These are phyloP conservation scores for Trichoderma simmonsii DNA, from an alignment of 2,329 filamentous ascomycete genomes.

Conservation along the genomic window DNA sequence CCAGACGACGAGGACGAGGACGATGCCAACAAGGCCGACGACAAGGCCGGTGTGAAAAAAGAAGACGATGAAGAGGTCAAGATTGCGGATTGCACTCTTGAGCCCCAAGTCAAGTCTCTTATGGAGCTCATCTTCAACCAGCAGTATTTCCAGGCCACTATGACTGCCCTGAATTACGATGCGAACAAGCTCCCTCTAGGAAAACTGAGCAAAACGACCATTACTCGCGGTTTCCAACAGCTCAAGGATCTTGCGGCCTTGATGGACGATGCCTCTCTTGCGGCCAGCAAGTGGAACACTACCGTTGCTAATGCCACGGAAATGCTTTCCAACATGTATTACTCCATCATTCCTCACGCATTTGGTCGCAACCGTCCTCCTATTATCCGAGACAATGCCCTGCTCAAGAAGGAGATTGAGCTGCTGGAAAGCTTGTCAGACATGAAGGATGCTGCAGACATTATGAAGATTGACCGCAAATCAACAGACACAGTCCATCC, in stretches of 20 bases:
- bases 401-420: constrained; percentile 73
- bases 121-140: constrained; percentile 84
- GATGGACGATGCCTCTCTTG: constrained; percentile 52
- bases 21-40: constrained; percentile 27
- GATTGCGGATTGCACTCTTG: constrained; percentile 54
- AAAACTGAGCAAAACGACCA: constrained; percentile 76
- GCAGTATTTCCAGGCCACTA: constrained; percentile 64
- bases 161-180: constrained; percentile 68
- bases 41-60: constrained; percentile 34
- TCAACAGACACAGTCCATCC: constrained; percentile 54
- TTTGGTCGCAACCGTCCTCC: constrained; percentile 74
- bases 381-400: constrained; percentile 53
- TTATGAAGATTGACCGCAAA: constrained; percentile 65
- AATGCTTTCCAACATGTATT: constrained; percentile 72
- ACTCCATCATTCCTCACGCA: constrained; percentile 75
- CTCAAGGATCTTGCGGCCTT: constrained; percentile 72
- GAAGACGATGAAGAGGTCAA: constrained; percentile 35
- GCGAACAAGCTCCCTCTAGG: constrained; percentile 75
- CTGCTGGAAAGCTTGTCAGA: constrained; percentile 77
- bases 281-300: constrained; percentile 42
- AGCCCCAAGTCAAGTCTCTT: constrained; percentile 60
- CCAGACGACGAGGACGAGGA: constrained; percentile 56
- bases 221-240: constrained; percentile 69
- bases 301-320: constrained; percentile 47
- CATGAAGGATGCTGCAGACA: constrained; percentile 76